Evolutionary conservation across 2,329 filamentous ascomycete species (phyloP).

Genomic region (Epichloe bromicola): DNA sequence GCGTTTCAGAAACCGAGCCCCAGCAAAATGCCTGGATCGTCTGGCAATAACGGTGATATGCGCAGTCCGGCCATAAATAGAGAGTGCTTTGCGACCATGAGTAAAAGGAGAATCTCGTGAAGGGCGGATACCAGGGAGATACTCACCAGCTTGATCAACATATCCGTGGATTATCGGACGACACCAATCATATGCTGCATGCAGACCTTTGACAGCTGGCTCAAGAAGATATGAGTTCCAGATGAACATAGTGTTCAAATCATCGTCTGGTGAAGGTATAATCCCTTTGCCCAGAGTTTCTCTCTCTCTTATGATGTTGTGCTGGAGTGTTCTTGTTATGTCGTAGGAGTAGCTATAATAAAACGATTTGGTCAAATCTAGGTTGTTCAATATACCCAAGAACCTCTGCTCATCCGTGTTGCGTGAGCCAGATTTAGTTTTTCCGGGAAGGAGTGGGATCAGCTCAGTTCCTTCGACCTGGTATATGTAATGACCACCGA

Average conservation of each 20-base stretch:
- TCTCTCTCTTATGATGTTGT: slow-evolving; percentile 78
- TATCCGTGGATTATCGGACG: slow-evolving; percentile 92
- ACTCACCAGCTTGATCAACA: slow-evolving; percentile 65
- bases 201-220: slow-evolving; percentile 56
- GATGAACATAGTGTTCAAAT: slow-evolving; percentile 91
- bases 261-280: slow-evolving; percentile 42
- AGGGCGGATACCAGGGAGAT: background rate
- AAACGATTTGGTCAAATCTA: slow-evolving; percentile 83
- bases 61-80: slow-evolving; percentile 75
- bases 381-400: slow-evolving; percentile 74
- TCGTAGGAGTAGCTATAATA: slow-evolving; percentile 99
- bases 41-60: slow-evolving; percentile 91
- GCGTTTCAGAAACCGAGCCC: slow-evolving; percentile 85
- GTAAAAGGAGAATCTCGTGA: background rate
- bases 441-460: slow-evolving; percentile 68
- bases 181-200: slow-evolving; percentile 89
- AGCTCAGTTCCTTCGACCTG: slow-evolving; percentile 90
- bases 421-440: slow-evolving; percentile 60
- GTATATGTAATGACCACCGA: slow-evolving; percentile 92
- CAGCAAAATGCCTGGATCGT: slow-evolving; percentile 84
- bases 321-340: slow-evolving; percentile 80
- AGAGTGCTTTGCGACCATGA: slow-evolving; percentile 37
- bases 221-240: slow-evolving; percentile 88
- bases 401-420: slow-evolving; percentile 87
- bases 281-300: slow-evolving; percentile 53